These are phyloP conservation scores for Acephala macrosclerotiorum DNA, from an alignment of 2,329 filamentous ascomycete genomes.

Conservation along the genomic window DNA sequence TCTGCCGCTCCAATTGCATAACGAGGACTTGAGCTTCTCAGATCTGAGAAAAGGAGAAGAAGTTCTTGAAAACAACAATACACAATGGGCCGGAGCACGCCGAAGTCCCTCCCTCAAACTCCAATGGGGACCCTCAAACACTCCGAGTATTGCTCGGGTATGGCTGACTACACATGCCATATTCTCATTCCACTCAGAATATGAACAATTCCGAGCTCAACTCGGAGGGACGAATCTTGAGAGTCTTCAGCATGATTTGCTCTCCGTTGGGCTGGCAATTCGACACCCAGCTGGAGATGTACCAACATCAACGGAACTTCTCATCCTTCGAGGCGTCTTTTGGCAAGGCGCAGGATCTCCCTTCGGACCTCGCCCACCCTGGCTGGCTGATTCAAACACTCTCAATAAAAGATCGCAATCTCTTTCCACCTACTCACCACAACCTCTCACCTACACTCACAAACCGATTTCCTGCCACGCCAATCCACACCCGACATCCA, in stretches of 20 bases:
- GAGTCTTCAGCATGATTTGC: neutral
- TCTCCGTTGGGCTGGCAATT: neutral
- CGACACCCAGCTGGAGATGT: neutral
- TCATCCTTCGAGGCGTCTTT: neutral
- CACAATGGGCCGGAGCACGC: neutral
- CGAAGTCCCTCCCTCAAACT: neutral
- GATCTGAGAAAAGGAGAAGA: neutral
- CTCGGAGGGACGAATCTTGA: neutral
- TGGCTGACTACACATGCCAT: neutral
- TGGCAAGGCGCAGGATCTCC: slow-evolving; percentile 10
- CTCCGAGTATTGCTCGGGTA: neutral
- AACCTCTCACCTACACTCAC: slow-evolving; percentile 49
- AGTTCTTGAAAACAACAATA: neutral
- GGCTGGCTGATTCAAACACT: neutral
- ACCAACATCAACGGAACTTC: neutral
- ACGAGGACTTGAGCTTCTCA: neutral
- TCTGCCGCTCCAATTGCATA: neutral
- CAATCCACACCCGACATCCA: slow-evolving; percentile 69
- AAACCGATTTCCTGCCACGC: slow-evolving; percentile 36
- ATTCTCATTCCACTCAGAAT: neutral
- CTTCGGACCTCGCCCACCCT: neutral
- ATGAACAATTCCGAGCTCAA: neutral
- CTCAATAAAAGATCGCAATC: neutral
- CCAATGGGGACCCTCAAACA: neutral
- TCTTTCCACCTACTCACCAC: neutral